Conservation (phyloP, 2,329 filamentous ascomycete genomes). For the Calonectria hongkongensis region DNA sequence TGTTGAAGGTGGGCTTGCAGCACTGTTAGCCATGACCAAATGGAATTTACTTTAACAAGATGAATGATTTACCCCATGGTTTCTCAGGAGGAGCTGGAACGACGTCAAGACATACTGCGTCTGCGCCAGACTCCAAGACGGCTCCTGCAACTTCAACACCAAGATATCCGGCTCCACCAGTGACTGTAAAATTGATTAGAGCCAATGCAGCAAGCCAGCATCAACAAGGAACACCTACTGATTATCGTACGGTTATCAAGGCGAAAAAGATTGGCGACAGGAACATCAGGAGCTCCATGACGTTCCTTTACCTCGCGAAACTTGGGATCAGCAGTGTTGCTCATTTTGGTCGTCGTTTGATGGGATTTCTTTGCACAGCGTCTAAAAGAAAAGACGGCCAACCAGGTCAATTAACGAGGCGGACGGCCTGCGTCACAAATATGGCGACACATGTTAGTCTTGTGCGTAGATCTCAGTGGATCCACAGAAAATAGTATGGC, state of each 20-base stretch:
- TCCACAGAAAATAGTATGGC: too few relatives aligned
- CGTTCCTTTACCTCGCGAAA: slow-evolving; percentile 31
- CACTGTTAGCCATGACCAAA: too few relatives aligned
- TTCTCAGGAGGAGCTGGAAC: slow-evolving; percentile 37
- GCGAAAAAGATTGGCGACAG: neutral
- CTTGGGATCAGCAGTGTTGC: slow-evolving; percentile 22
- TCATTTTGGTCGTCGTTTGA: neutral
- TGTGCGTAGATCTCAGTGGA: too few relatives aligned
- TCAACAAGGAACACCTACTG: neutral
- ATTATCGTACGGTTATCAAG: neutral
- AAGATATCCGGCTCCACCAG: slow-evolving; percentile 31
- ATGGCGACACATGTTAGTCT: too few relatives aligned
- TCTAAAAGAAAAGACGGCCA: too few relatives aligned
- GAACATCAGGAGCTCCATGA: slow-evolving; percentile 7
- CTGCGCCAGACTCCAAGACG: slow-evolving; percentile 58
- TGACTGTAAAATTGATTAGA: neutral
- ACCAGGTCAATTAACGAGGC: neutral
- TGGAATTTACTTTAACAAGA: neutral
- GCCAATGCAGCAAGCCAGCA: neutral
- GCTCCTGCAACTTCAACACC: slow-evolving; percentile 16
- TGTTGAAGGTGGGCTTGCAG: neutral
- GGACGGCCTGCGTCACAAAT: too few relatives aligned
- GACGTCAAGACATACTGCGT: slow-evolving; percentile 58
- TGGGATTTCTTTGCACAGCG: too few relatives aligned
- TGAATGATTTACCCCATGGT: slow-evolving; percentile 45